Base-by-base conservation (phyloP, 495 filamentous ascomycete genomes). In the Penicillium taxi region DNA sequence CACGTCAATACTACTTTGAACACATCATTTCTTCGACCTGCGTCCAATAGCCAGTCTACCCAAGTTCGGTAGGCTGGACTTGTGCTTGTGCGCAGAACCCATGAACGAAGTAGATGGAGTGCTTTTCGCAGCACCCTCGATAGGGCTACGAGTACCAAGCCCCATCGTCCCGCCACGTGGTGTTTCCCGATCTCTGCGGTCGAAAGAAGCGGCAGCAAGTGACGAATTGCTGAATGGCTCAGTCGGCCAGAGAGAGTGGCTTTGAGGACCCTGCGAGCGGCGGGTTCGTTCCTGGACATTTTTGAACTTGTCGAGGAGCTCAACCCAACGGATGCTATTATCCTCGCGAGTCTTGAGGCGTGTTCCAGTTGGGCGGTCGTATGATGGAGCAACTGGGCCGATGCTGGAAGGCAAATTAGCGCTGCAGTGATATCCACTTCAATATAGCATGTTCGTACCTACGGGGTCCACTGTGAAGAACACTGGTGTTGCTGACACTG, bases 251-350 rank as follows among this genome's bases (percentile, higher is more conserved):
- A 64, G 42, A 11, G 50, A 45, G 7, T 55, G 45, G 12, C 58
- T 46, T 44, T 64, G 60, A 19, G 58, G 44, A 30, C 52, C 48
- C 44, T 75, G 69, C 11, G 69, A 45, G 34, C 74, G 58, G 19
- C 79, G 67, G 16, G 84, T 81, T 20, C 74, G 75, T 41, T 99
- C 93, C 52, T 99, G 91, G 13, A 90, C 86, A 15, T 66, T 68
- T 43, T 82, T 83, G 59, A 96, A 99, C 53, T 95, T 96, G 39
- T 96, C 91, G n/a, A 99, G 75, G 12, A 99, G 74, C 40, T 99
- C 93, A 9, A 72, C 74, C 91, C 91, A 99, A 33, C 81, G 78
- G 52, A 98, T 91, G 28, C 72, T 74, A 26, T 77, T 79, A 33
- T 95, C 89, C 29, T 93, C 84, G 32, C 87, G 74, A 14, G 80